Base-by-base conservation (phyloP, 2,329 filamentous ascomycete genomes). In the Talaromyces sp. region DNA sequence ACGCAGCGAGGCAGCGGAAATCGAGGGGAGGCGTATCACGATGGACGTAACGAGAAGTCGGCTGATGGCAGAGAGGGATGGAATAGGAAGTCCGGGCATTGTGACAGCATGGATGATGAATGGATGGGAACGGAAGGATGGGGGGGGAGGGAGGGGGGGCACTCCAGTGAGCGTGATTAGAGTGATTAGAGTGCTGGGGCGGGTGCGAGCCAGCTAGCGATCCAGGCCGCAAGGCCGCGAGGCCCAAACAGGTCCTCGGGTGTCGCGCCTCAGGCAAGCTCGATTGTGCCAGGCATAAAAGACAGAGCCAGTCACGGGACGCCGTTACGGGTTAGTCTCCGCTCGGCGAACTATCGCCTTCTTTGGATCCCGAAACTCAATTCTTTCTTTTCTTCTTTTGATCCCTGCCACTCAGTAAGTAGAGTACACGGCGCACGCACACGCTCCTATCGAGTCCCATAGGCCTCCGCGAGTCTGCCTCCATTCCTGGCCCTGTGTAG, bases 301-400 rank as follows among this genome's bases (percentile, higher is more conserved):
- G 13, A 13, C 1, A n/a, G 31, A 54, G 50, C 50, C 50, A 54
- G 50, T 54, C 50, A 54, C 27, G 50, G n/a, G 50, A 35, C 50
- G 31, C 56, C 19, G n/a, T 27, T 19, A 9, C n/a, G 13, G 7
- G n/a, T 43, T 31, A 27, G 39, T 41, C 56, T 59, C 56, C 35
- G 56, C 56, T 45, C 56, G 39, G 37, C 56, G 37, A 59, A 45
- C 52, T 35, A 13, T 35, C 27, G 27, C 9, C 31, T 37, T 54
- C 50, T 15, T 35, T 56, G 33, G 56, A 59, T 59, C 56, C 56
- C 56, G 56, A 59, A 59, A 58, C 35, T 58, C 37, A 58, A 58
- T 58, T 58, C 19, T 39, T 15, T 17, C 31, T 7, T 22, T 5
- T 27, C 11, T 22, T 19, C 27, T 31, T 31, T 31, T 31, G 27